Conservation (phyloP, 2,329 filamentous ascomycete genomes). For the Nannizziopsis barbatae region DNA sequence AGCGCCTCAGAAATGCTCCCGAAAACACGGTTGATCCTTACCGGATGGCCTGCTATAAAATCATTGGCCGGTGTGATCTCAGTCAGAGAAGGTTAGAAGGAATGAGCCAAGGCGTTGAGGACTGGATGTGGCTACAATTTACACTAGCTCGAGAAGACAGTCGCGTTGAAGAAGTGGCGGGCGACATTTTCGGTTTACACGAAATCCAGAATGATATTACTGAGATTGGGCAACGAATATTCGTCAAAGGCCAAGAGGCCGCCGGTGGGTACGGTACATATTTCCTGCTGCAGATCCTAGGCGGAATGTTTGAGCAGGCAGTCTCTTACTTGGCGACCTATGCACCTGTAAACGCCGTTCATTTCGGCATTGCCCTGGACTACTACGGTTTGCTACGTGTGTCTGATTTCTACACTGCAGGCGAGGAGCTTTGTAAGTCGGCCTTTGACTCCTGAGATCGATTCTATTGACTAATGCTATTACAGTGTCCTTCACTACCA, state of each 20-base stretch:
- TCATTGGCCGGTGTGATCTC: conserved; percentile 68
- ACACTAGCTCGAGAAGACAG: conserved; percentile 51
- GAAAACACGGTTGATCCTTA: conserved; percentile 87
- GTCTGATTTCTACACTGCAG: conserved; percentile 63
- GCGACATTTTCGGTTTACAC: conserved; percentile 51
- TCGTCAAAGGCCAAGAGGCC: conserved; percentile 69
- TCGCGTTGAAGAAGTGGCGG: conserved; percentile 50
- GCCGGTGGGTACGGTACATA: conserved; percentile 74
- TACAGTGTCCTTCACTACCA: conserved; percentile 44
- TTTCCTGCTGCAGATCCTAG: conserved; percentile 83
- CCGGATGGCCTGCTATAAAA: conserved; percentile 94
- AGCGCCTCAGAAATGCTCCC: conserved; percentile 70
- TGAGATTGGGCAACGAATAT: conserved; percentile 85
- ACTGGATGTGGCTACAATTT: conserved; percentile 59
- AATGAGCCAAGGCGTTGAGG: conserved; percentile 50
- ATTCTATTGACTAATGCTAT: conserved; percentile 12
- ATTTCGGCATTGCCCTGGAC: conserved; percentile 80
- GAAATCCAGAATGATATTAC: conserved; percentile 68
- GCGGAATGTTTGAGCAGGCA: conserved; percentile 89
- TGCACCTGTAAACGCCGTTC: conserved; percentile 84
- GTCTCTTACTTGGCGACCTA: conserved; percentile 84
- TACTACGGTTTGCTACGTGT: conserved; percentile 86
- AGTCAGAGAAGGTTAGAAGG: conserved; percentile 46
- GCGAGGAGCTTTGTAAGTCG: conserved; percentile 53
- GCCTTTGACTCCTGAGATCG: not conserved